These are phyloP conservation scores for Candida incommunis DNA, from an alignment of 805 yeast species.

Conservation along the genomic window DNA sequence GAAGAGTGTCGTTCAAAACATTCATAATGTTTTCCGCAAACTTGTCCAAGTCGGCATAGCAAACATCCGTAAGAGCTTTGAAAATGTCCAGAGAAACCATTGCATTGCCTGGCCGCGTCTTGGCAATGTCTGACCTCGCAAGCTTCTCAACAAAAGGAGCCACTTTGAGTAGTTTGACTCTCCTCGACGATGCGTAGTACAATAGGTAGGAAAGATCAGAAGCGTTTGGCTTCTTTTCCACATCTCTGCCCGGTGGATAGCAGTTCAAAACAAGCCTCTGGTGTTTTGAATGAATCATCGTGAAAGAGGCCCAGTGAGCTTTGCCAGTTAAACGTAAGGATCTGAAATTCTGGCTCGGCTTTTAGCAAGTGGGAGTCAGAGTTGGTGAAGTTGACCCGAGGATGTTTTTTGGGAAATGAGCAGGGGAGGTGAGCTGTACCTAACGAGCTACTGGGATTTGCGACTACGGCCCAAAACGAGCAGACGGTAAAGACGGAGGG, in stretches of 20 bases:
- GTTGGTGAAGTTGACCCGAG: no score
- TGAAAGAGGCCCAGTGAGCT: no score
- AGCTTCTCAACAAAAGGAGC: conserved; percentile 51
- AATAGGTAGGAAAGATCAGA: conserved; percentile 79
- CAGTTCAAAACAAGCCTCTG: conserved; percentile 83
- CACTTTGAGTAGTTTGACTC: conserved; percentile 81
- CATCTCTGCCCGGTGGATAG: conserved; percentile 78
- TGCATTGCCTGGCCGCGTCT: conserved; percentile 60
- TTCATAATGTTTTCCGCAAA: conserved; percentile 57
- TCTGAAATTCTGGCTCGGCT: no score
- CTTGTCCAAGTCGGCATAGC: conserved; percentile 72
- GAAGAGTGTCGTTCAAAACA: conserved; percentile 39
- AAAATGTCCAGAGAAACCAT: conserved; percentile 68
- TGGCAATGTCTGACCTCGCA: conserved; percentile 44
- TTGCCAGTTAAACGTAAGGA: no score
- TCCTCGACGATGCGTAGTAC: conserved; percentile 80
- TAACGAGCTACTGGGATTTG: no score
- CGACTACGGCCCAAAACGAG: no score
- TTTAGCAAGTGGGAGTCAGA: no score
- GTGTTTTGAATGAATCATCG: conserved; percentile 52
- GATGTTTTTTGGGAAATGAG: no score
- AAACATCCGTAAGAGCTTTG: conserved; percentile 52
- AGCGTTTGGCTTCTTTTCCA: conserved; percentile 83
- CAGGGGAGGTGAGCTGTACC: no score
- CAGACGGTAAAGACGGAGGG: no score